Base-by-base conservation (phyloP, 805 yeast species). In the Ogataea naganishii region DNA sequence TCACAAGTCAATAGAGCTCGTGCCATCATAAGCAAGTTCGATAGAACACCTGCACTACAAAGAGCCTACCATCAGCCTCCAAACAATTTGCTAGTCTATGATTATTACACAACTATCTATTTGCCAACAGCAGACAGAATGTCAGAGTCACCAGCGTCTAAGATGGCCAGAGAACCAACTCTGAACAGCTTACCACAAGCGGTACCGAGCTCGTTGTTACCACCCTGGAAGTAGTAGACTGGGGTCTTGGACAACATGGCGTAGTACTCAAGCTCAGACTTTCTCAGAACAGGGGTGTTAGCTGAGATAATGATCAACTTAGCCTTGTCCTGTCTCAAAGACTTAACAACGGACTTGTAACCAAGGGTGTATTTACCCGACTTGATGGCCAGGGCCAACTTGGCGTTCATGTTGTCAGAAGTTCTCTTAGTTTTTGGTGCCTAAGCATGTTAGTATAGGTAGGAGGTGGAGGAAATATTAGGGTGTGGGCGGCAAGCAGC, bases 121-220 rank as follows among this genome's bases (percentile, higher is more conserved):
- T 34, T 30, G n/a, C n/a, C 51, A 43, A 69, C 62, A 61, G 84
- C 63, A 56, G 86, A 56, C 65, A 92, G 80, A 73, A 92, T 88
- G 72, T 92, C 99, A 58, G 98, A 92, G 75, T 92, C 99, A 88
- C 99, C 99, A 57, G 96, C 96, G 58, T 92, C 98, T 60, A 89
- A 73, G 58, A 92, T 67, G 59, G 96, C 74, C 59, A 92, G 73
- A 60, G 88, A 89, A 76, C 97, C 97, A 56, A 92, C 97, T 76
- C 96, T 85, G 96, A 92, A 92, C 62, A 92, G 85, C 72, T 84
- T 89, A 88, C 99, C 99, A 74, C 96, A 89, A 56, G 96, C 95
- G 57, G 99, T 92, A 77, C 96, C 97, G 63, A 89, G 84, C 75
- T 89, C 97, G 74, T 89, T 89, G 96, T 89, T 89, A 69, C 95